A percentile compares a stretch with the other conserved stretches of the same genome.
Conservation (phyloP, 2,329 filamentous ascomycete species). For the Waltergamsia citrina region DNA sequence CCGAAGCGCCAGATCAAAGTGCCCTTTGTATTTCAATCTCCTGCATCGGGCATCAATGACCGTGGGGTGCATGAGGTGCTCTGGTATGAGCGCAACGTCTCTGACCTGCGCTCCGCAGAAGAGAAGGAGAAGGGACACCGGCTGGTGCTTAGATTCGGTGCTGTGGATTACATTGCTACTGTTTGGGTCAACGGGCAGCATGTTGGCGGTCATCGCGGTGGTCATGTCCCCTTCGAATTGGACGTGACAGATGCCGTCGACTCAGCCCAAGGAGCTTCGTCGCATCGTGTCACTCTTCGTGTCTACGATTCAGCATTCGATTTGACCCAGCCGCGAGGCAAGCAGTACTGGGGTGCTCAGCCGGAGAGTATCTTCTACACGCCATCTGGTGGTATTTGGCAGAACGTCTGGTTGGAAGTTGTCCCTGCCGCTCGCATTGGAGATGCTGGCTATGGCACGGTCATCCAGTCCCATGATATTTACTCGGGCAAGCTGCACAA, state of each 20-base stretch:
- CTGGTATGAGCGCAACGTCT: conserved; percentile 52
- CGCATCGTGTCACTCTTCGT: conserved; percentile 40
- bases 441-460: conserved; percentile 47
- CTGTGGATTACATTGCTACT: conserved; percentile 51
- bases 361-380: conserved; percentile 53
- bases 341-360: conserved; percentile 55
- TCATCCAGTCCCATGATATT: conserved; percentile 46
- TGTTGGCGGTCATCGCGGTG: conserved; percentile 46
- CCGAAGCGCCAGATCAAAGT: conserved; percentile 47
- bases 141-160: conserved; percentile 46
- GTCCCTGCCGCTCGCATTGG: conserved; percentile 42
- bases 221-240: conserved; percentile 49
- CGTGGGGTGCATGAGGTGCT: conserved; percentile 55
- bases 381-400: conserved; percentile 48
- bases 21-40: conserved; percentile 56
- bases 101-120: conserved; percentile 34
- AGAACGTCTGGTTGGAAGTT: conserved; percentile 46
- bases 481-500: conserved; percentile 39
- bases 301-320: conserved; percentile 57
- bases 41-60: conserved; percentile 52
- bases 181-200: conserved; percentile 45
- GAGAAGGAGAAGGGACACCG: conserved; percentile 30
- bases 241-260: conserved; percentile 43
- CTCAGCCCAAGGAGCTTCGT: conserved; percentile 11
- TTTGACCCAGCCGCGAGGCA: conserved; percentile 55